Evolutionary conservation across 176 grass and related monocot genomes (phyloP), one percentile per base, ranked within the genome.

Genomic region (Oryza meyeriana): DNA sequence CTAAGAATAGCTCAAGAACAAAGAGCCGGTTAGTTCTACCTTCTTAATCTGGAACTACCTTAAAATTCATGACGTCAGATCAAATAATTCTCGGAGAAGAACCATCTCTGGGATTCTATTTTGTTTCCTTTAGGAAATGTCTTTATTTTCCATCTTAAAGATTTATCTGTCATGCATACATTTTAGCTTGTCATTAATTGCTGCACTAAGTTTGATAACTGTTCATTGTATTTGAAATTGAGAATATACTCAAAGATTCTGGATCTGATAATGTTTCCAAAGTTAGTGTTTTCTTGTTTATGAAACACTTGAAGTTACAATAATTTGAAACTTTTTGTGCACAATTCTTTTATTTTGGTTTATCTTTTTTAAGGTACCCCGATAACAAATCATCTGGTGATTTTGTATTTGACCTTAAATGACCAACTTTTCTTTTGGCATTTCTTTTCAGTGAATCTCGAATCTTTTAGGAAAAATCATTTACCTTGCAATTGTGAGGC

Each of bases 21-120:
- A 88, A 85, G 59, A 86, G 20, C 63, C 36, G 84, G 90, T 94
- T 42, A 75, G 81, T 87, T 75, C 13, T 65, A 71, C n/a, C 50
- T 84, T 57, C 39, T 61, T 72, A 71, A 40, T 29, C 32, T 31
- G 78, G 31, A 32, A 61, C 36, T 77, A 73, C 26, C 34, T 87
- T 78, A 72, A 47, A 25, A 50, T 72, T 30, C 72, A 79, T 63
- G 58, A 31, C 76, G 57, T 70, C 39, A 33, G 72, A 80, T 76
- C 14, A 16, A 27, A 66, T 80, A 32, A 71, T 71, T 33, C 52
- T 77, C 4, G 14, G 61, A 44, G 17, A 35, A n/a, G 24, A 7
- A 29, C 11, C 32, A 61, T 32, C 16, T 85, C 64, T 73, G 18
- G 38, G 52, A 78, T 28, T 29, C 48, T 8, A 6, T 40, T 6